Percentiles rank a stretch among this genome's conserved stretches.
phyloP scores from a whole-genome alignment of 768 basidiomycete species.

The Tylopilus intermedius region DNA sequence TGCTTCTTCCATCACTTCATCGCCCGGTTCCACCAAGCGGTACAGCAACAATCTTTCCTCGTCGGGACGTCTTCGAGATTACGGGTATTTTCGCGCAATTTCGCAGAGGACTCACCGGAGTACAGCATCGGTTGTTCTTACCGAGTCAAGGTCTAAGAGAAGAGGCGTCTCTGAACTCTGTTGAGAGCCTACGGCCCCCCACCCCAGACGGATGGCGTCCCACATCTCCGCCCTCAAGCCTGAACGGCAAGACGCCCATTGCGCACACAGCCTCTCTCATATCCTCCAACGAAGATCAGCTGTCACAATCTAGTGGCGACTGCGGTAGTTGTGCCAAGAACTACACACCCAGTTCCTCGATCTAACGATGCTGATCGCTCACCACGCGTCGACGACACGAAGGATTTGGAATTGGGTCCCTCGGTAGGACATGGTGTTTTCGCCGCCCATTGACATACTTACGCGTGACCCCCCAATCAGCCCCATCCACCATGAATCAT shows the following conservation, averaged over 20 bases:
- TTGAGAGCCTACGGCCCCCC: conserved; percentile 43
- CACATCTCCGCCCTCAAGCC: conserved; percentile 42
- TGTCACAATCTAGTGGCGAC: conserved; percentile 16
- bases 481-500: conserved; percentile 29
- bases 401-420: conserved; percentile 31
- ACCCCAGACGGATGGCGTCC: conserved; percentile 51
- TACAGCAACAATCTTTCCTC: conserved; percentile 87
- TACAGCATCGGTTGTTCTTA: conserved; percentile 40
- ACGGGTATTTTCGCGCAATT: conserved; percentile 60
- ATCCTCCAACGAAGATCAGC: conserved; percentile 31
- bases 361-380: conserved; percentile 25
- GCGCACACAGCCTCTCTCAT: conserved; percentile 41
- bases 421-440: conserved; percentile 22
- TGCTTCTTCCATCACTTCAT: conserved; percentile 37
- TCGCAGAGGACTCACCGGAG: conserved; percentile 39
- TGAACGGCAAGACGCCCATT: conserved; percentile 35
- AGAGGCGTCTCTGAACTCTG: conserved; percentile 41
- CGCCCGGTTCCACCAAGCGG: conserved; percentile 55
- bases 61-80: conserved; percentile 71
- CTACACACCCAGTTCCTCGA: conserved; percentile 44
- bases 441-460: conserved; percentile 14
- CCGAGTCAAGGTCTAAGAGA: conserved; percentile 45
- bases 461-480: conserved; percentile 16
- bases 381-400: conserved; percentile 17
- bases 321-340: conserved; percentile 54